phyloP scores from a whole-genome alignment of 208 protist species.

The Lotmaria passim region DNA sequence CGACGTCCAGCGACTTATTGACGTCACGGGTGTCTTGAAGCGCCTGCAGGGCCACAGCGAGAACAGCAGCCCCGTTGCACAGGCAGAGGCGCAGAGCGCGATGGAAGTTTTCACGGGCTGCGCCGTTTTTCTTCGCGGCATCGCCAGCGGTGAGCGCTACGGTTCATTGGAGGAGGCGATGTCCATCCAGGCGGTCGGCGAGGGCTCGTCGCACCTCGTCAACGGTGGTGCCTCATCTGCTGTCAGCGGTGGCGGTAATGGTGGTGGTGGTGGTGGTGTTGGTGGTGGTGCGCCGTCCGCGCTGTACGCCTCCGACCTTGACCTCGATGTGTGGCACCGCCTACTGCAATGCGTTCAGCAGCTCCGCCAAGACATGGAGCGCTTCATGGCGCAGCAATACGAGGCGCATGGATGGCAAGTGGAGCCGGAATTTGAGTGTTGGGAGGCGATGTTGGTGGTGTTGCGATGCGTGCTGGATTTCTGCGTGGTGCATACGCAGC shows the following conservation, averaged over 20 bases:
- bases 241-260: conserved; percentile 2
- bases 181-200: conserved; percentile 41
- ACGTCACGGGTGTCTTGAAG: conserved; percentile 42
- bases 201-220: conserved; percentile 8
- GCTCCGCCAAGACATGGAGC: conserved; percentile 67
- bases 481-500: conserved; percentile 66
- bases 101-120: conserved; percentile 89
- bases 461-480: conserved; percentile 78
- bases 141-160: conserved; percentile 73
- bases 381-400: conserved; percentile 55
- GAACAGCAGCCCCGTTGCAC: background rate
- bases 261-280: too few relatives aligned
- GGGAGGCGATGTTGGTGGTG: conserved; percentile 76
- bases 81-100: conserved; percentile 26
- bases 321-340: conserved; percentile 57
- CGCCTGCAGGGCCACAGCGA: conserved; percentile 8
- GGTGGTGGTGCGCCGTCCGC: background rate
- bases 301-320: conserved; percentile 49
- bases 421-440: conserved; percentile 89
- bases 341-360: conserved; percentile 60
- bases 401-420: conserved; percentile 31
- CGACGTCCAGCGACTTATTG: conserved; percentile 60
- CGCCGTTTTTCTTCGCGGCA: conserved; percentile 70
- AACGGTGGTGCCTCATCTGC: background rate
- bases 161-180: conserved; percentile 40